These are phyloP conservation scores for Candida tropicalis DNA, from an alignment of 1,139 yeast species.

Conservation along the genomic window DNA sequence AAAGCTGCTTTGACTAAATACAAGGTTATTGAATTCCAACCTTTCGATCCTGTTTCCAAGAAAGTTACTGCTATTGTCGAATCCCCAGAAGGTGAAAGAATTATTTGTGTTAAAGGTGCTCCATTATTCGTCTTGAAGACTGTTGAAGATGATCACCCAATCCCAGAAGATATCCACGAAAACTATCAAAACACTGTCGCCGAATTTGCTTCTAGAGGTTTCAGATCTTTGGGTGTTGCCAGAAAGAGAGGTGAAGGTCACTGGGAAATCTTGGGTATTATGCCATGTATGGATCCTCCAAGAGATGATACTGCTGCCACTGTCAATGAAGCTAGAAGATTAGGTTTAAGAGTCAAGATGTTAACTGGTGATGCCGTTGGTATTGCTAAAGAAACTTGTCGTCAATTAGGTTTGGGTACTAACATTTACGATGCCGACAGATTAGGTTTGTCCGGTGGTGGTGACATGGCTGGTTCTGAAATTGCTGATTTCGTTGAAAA, in stretches of 20 bases:
- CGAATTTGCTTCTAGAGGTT: constrained; percentile 97
- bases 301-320: constrained; percentile 98
- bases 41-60: constrained; percentile 97
- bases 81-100: constrained; percentile 95
- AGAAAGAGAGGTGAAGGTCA: constrained; percentile 99
- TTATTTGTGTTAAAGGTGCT: constrained; percentile 97
- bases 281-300: constrained; percentile 99
- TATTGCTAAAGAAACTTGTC: constrained; percentile 97
- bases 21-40: constrained; percentile 95
- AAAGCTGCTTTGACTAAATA: constrained; percentile 93
- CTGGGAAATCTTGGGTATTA: constrained; percentile 97
- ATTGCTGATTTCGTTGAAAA: constrained; percentile 94
- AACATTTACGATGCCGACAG: constrained; percentile 97
- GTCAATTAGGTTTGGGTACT: constrained; percentile 96
- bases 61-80: constrained; percentile 94
- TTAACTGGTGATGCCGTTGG: constrained; percentile 99
- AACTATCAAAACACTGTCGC: constrained; percentile 96
- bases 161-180: constrained; percentile 93
- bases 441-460: constrained; percentile 95
- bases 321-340: constrained; percentile 87
- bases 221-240: constrained; percentile 98
- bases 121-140: constrained; percentile 94
- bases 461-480: constrained; percentile 96
- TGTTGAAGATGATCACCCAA: constrained; percentile 95
- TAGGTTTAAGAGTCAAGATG: constrained; percentile 97